A percentile compares a stretch with the other conserved stretches of the same genome.
These are phyloP conservation scores for Paecilomyces sp. DNA, from an alignment of 2,329 filamentous ascomycete species.

Conservation along the genomic window DNA sequence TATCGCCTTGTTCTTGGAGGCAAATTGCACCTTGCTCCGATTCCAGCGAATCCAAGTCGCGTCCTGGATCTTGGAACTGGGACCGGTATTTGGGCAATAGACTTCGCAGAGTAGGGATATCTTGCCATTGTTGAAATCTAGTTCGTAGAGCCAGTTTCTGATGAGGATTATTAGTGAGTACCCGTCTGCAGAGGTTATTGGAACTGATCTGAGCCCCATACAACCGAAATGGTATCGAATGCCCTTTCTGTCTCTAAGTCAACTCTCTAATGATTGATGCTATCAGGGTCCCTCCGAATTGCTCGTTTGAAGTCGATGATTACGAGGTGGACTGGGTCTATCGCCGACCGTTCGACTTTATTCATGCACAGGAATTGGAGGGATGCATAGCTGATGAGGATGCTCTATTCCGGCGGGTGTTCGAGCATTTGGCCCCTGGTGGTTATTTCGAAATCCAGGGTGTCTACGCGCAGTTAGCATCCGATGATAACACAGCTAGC, in stretches of 20 bases:
- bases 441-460: constrained; percentile 4
- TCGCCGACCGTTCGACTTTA: constrained; percentile 4
- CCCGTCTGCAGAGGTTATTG: not conserved
- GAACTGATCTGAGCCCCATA: not conserved
- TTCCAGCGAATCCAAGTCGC: constrained; percentile 2
- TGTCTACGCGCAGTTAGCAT: not conserved
- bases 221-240: not conserved
- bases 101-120: constrained; percentile 8
- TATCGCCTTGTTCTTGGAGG: constrained; percentile 6
- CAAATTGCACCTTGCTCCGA: constrained; percentile 5
- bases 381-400: constrained; percentile 7
- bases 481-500: not conserved
- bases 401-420: constrained; percentile 5
- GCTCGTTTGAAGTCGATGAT: not conserved
- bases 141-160: constrained; percentile 3
- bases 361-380: constrained; percentile 8
- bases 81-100: constrained; percentile 11
- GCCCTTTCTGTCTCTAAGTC: not conserved
- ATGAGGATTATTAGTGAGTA: constrained; percentile 4
- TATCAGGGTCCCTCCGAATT: not conserved
- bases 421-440: constrained; percentile 6
- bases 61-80: constrained; percentile 9
- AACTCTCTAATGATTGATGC: not conserved
- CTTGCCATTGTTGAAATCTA: not conserved
- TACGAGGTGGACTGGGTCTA: not conserved